Conservation (phyloP, 1,284 basidiomycete species). For the Rhodotorula mucilaginosa region DNA sequence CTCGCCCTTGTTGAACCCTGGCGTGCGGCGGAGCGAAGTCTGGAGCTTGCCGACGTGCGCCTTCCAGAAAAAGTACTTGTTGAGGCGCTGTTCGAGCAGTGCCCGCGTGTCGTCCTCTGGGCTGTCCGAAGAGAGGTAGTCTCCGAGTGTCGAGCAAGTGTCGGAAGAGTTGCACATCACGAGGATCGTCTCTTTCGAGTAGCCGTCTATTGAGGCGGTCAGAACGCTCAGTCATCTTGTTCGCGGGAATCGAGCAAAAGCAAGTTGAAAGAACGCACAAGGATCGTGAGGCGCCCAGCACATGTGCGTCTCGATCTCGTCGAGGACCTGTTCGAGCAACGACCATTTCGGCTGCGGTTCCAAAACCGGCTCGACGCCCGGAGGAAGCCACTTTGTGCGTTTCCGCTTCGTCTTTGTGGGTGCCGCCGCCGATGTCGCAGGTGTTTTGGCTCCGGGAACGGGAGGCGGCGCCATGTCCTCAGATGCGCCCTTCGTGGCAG, state of each 20-base stretch:
- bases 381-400: slow-evolving; percentile 62
- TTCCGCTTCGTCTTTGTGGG: not conserved
- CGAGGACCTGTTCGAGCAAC: slow-evolving; percentile 74
- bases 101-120: slow-evolving; percentile 52
- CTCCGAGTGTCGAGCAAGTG: slow-evolving; percentile 69
- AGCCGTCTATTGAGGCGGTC: slow-evolving; percentile 13
- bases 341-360: slow-evolving; percentile 97
- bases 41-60: slow-evolving; percentile 55
- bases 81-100: slow-evolving; percentile 72
- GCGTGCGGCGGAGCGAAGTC: slow-evolving; percentile 31
- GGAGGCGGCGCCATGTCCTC: slow-evolving; percentile 43
- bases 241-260: not conserved
- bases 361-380: slow-evolving; percentile 77
- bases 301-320: slow-evolving; percentile 90
- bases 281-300: slow-evolving; percentile 32
- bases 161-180: slow-evolving; percentile 84
- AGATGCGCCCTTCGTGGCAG: not conserved
- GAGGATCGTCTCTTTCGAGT: slow-evolving; percentile 67
- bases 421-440: not conserved
- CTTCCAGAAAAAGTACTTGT: slow-evolving; percentile 79
- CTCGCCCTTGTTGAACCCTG: slow-evolving; percentile 14
- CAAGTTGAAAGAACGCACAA: slow-evolving; percentile 6
- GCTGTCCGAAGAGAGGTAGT: slow-evolving; percentile 68
- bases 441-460: slow-evolving; percentile 19
- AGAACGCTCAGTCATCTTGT: not conserved